phyloP scores from a whole-genome alignment of 148 eudicot genomes.

The Spergularia marina region DNA sequence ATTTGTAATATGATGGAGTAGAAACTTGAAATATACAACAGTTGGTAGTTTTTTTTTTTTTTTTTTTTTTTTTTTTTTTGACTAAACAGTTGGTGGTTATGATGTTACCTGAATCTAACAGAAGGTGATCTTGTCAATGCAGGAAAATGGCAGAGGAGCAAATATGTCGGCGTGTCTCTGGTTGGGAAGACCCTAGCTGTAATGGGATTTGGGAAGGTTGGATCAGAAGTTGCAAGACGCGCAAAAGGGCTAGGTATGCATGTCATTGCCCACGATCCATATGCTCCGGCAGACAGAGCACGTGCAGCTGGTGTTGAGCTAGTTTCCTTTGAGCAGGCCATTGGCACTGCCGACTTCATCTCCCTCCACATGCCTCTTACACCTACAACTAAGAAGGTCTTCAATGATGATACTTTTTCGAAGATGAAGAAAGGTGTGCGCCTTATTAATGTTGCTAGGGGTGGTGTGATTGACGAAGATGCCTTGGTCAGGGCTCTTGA shows the following conservation, averaged over 20 bases:
- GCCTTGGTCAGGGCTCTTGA: slow-evolving; percentile 90
- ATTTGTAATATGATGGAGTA: too few relatives aligned
- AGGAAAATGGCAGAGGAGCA: slow-evolving; percentile 83
- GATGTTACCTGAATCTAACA: background rate
- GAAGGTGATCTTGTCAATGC: background rate
- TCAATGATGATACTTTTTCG: slow-evolving; percentile 69
- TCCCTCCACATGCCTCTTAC: slow-evolving; percentile 98
- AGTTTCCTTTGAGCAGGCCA: slow-evolving; percentile 75
- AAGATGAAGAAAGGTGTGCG: slow-evolving; percentile 94
- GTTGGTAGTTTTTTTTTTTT: too few relatives aligned
- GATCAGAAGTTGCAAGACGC: slow-evolving; percentile 86
- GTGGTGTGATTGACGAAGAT: slow-evolving; percentile 95
- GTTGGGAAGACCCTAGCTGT: slow-evolving; percentile 84
- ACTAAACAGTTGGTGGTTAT: too few relatives aligned
- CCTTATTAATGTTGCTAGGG: slow-evolving; percentile 80
- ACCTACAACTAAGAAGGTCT: slow-evolving; percentile 59
- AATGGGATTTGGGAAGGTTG: slow-evolving; percentile 95
- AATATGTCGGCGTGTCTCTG: slow-evolving; percentile 83
- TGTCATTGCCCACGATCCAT: slow-evolving; percentile 85
- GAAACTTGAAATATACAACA: too few relatives aligned
- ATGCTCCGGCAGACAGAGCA: slow-evolving; percentile 90
- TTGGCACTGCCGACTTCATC: slow-evolving; percentile 67
- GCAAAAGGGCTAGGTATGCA: slow-evolving; percentile 94
- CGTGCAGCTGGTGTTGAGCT: slow-evolving; percentile 84
- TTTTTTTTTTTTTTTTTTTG: too few relatives aligned